phyloP scores from a whole-genome alignment of 768 basidiomycete genomes.

The Gloeopeniophorella convolvens region DNA sequence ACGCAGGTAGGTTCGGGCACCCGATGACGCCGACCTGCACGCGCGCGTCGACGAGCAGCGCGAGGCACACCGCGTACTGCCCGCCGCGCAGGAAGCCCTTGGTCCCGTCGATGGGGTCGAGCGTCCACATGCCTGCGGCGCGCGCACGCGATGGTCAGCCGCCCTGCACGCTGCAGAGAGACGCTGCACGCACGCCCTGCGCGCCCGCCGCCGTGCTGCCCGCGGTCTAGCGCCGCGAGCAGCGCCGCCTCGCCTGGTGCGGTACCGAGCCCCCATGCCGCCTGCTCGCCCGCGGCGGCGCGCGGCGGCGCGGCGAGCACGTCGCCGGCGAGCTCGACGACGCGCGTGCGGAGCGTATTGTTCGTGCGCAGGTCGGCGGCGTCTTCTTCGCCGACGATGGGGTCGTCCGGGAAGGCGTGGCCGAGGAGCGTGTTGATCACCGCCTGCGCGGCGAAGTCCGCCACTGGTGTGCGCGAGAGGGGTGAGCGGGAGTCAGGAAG shows the following conservation, averaged over 20 bases:
- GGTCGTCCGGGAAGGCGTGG: constrained; percentile 74
- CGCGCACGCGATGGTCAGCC: too few species aligned
- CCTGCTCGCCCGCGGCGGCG: constrained; percentile 46
- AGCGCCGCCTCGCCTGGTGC: constrained; percentile 51
- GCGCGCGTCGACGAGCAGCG: constrained; percentile 43
- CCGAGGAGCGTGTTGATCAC: constrained; percentile 78
- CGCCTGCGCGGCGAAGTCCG: constrained; percentile 91
- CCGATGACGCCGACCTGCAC: constrained; percentile 54
- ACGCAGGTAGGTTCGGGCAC: constrained; percentile 92
- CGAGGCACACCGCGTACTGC: constrained; percentile 57
- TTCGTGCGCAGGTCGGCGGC: constrained; percentile 64
- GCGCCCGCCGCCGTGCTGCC: constrained; percentile 64
- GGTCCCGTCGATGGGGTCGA: constrained; percentile 53
- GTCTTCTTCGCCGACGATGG: constrained; percentile 94
- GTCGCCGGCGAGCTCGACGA: constrained; percentile 79
- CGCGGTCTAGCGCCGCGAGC: constrained; percentile 83
- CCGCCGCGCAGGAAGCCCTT: constrained; percentile 56
- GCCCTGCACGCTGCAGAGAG: too few species aligned
- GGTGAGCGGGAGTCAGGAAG: not conserved
- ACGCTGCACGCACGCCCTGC: constrained; percentile 57
- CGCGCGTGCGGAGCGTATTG: constrained; percentile 47
- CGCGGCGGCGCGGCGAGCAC: constrained; percentile 48
- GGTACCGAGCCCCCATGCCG: constrained; percentile 69
- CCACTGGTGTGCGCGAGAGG: constrained; percentile 45
- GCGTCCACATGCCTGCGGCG: constrained; percentile 40